phyloP scores from a whole-genome alignment of 129 eudicot species.

The Gnaphalium uliginosum region DNA sequence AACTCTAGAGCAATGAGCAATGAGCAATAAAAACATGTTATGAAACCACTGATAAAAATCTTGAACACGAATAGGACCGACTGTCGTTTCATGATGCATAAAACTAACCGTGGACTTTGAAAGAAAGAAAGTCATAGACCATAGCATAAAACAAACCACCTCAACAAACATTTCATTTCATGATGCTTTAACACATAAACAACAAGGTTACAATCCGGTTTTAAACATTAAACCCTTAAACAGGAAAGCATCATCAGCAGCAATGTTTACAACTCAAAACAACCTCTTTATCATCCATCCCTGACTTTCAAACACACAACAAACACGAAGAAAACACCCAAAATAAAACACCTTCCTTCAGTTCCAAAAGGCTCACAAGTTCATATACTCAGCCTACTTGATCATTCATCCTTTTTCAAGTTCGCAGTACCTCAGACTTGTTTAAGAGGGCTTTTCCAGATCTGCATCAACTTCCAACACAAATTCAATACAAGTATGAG shows the following conservation, averaged over 20 bases:
- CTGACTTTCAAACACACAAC: slow-evolving; percentile 14
- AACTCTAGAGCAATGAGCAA: too few relatives aligned
- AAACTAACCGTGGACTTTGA: too few relatives aligned
- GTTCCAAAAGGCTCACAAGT: slow-evolving; percentile 18
- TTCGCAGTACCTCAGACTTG: neutral
- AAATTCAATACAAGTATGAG: neutral
- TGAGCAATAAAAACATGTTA: too few relatives aligned
- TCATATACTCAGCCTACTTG: neutral
- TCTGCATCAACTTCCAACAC: slow-evolving; percentile 25
- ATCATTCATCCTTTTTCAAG: slow-evolving; percentile 15
- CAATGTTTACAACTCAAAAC: slow-evolving; percentile 22
- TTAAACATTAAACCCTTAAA: slow-evolving; percentile 8
- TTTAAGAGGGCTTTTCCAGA: slow-evolving; percentile 29
- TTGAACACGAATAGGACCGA: too few relatives aligned
- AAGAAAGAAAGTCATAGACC: neutral
- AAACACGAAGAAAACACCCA: slow-evolving; percentile 24
- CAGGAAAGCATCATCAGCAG: neutral
- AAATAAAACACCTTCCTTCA: slow-evolving; percentile 21
- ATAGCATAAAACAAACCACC: neutral
- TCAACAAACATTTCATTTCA: neutral
- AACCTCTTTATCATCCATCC: slow-evolving; percentile 1
- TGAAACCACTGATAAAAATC: too few relatives aligned
- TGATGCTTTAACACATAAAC: slow-evolving; percentile 14
- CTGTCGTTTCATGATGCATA: neutral
- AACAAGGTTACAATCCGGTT: neutral